Percentiles rank a stretch among this genome's conserved stretches.
These are phyloP conservation scores for Trametes punicea DNA, from an alignment of 768 basidiomycete genomes.

Conservation along the genomic window DNA sequence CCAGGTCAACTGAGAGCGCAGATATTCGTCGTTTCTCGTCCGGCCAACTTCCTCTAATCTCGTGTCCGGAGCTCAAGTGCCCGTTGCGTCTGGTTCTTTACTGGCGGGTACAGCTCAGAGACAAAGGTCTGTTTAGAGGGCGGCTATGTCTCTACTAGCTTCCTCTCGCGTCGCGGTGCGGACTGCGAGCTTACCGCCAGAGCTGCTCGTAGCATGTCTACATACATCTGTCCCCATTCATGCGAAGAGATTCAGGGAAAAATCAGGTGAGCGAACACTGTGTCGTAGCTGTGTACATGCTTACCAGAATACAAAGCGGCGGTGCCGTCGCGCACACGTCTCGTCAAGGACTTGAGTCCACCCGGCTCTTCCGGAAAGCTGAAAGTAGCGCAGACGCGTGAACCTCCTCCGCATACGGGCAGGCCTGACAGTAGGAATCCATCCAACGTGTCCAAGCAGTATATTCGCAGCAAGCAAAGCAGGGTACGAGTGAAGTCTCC, in stretches of 20 bases:
- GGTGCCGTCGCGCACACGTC: slow-evolving; percentile 24
- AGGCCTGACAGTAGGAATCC: not conserved
- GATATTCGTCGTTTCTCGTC: no score
- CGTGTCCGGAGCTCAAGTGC: no score
- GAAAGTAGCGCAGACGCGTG: slow-evolving; percentile 23
- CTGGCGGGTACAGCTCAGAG: not conserved
- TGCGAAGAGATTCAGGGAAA: not conserved
- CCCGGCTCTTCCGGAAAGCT: slow-evolving; percentile 11
- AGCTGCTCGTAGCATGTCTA: slow-evolving; percentile 17
- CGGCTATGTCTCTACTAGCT: slow-evolving; percentile 17
- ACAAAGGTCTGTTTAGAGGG: not conserved
- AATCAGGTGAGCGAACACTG: not conserved
- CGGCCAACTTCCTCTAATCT: no score
- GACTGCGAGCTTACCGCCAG: slow-evolving; percentile 10
- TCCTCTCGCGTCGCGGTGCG: slow-evolving; percentile 12
- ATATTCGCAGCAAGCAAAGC: not conserved
- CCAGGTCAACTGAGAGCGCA: no score
- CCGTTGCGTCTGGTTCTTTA: no score
- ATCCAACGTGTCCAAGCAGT: not conserved
- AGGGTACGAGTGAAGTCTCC: not conserved
- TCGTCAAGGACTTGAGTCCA: slow-evolving; percentile 23
- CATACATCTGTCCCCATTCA: slow-evolving; percentile 13
- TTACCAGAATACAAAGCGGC: not conserved
- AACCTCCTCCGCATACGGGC: slow-evolving; percentile 22
- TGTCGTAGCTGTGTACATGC: not conserved